phyloP scores from a whole-genome alignment of 495 filamentous ascomycete species.

The Bacidia gigantensis region DNA sequence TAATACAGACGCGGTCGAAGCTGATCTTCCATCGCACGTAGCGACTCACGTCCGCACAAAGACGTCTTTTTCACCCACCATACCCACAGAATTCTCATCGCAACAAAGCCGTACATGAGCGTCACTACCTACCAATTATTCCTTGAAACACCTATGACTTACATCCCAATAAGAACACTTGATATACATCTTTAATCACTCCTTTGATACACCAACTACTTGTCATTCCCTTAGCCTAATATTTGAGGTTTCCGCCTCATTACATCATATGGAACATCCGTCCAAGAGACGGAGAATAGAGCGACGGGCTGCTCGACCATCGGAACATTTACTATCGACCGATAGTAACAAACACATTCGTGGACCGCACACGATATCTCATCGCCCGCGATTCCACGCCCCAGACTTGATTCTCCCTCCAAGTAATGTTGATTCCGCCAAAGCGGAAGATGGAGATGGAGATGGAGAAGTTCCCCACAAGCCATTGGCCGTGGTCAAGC shows the following conservation, averaged over 20 bases:
- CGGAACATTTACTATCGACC: neutral
- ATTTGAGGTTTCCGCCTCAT: neutral
- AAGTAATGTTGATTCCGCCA: neutral
- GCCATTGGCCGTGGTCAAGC: neutral
- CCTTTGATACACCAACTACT: neutral
- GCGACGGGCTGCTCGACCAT: conserved; percentile 1
- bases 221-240: neutral
- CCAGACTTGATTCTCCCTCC: conserved; percentile 10
- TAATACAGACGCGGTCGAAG: conserved; percentile 10
- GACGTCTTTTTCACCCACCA: conserved; percentile 6
- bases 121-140: neutral
- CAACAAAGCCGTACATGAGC: neutral
- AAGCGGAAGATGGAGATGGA: neutral
- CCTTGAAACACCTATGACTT: conserved; percentile 1
- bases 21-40: conserved; percentile 16
- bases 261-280: conserved; percentile 16
- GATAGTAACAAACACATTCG: neutral
- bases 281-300: conserved; percentile 17
- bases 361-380: neutral
- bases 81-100: neutral
- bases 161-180: neutral
- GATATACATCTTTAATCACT: neutral
- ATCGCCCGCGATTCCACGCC: no score
- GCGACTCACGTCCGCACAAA: conserved; percentile 17
- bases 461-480: neutral